phyloP scores from a whole-genome alignment of 208 protist species.

The Trypanosoma caninum region DNA sequence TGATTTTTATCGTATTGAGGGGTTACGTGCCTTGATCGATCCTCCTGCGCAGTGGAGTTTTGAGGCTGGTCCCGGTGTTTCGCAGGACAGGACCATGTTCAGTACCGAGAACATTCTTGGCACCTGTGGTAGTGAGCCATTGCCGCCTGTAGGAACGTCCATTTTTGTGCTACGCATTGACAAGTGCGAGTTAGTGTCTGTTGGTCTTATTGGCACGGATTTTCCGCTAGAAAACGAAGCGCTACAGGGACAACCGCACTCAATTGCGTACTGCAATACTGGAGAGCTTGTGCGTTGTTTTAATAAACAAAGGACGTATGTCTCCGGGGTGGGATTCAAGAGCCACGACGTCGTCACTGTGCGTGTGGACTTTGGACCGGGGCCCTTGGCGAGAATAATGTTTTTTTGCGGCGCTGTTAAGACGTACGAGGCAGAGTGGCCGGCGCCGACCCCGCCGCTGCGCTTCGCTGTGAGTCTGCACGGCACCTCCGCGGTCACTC shows the following conservation, averaged over 20 bases:
- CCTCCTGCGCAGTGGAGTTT: conserved; percentile 61
- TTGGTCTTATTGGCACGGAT: conserved; percentile 64
- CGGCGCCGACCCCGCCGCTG: conserved; percentile 59
- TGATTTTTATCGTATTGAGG: conserved; percentile 49
- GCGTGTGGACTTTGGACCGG: conserved; percentile 35
- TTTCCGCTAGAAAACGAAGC: conserved; percentile 40
- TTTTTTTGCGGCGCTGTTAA: conserved; percentile 22
- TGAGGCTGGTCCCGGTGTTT: conserved; percentile 68
- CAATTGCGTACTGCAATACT: conserved; percentile 76
- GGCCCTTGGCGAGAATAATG: conserved; percentile 3
- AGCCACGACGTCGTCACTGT: conserved; percentile 54
- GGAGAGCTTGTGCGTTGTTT: conserved; percentile 54
- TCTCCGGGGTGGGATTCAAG: conserved; percentile 43
- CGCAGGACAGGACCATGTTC: conserved; percentile 47
- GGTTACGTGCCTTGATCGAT: conserved; percentile 52
- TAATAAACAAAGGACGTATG: conserved; percentile 24
- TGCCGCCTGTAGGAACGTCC: conserved; percentile 41
- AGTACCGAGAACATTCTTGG: conserved; percentile 74
- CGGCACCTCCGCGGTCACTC: conserved; percentile 59
- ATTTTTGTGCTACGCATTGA: conserved; percentile 66
- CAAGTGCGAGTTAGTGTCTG: conserved; percentile 65
- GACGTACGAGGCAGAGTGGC: conserved; percentile 57
- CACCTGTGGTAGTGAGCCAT: conserved; percentile 66
- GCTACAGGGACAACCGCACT: conserved; percentile 46
- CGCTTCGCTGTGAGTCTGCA: conserved; percentile 84